Base-by-base conservation (phyloP, 495 filamentous ascomycete genomes). In the Lindgomyces ingoldianus region DNA sequence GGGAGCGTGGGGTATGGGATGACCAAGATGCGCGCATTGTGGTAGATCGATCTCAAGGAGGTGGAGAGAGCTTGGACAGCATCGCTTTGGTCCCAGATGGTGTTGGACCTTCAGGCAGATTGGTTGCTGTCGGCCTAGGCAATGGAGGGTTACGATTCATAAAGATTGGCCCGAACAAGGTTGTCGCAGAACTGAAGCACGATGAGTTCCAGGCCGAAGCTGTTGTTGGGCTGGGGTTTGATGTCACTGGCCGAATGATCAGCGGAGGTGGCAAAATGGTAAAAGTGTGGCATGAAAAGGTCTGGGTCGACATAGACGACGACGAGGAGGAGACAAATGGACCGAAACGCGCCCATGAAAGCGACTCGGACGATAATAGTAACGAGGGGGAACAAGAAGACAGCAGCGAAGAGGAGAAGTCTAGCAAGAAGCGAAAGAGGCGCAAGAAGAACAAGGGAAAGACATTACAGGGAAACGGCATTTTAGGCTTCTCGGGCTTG, bases 1-100 rank as follows among this genome's bases (percentile, higher is more conserved):
- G 94, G 94, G 92, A 98, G 70, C 88, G 85, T 66, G 94, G 93
- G 0, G 82, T 86, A 1, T 98, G 94, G 93, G 92, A 96, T 69
- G 93, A 96, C 75, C 91, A 96, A 73, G 89, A 94, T 64, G 91
- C 96, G 73, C 84, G 91, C 3, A 86, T 98, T 61, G 83, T 88
- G 49, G 82, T 96, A 9, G 82, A 87, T 55, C 75, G 80, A 19
- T 75, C 75, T 21, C 70, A 68, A 8, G 83, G 77, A 18, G 87
- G 83, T 29, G 81, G 81, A 24, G 91, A 93, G 65, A 86, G 86
- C 45, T 72, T 95, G 39, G 91, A 96, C 72, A 80, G 84, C 19
- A 75, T 95, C 69, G 78, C 85, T 1, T 76, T 84, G 19, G 78
- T 89, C 10, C 89, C 90, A 0, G 85, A 87, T 19, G 81, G 81